Percentiles rank a stretch among this genome's conserved stretches.
Conservation (phyloP, 2,329 filamentous ascomycete species). For the Arthrobotrys conoides region DNA sequence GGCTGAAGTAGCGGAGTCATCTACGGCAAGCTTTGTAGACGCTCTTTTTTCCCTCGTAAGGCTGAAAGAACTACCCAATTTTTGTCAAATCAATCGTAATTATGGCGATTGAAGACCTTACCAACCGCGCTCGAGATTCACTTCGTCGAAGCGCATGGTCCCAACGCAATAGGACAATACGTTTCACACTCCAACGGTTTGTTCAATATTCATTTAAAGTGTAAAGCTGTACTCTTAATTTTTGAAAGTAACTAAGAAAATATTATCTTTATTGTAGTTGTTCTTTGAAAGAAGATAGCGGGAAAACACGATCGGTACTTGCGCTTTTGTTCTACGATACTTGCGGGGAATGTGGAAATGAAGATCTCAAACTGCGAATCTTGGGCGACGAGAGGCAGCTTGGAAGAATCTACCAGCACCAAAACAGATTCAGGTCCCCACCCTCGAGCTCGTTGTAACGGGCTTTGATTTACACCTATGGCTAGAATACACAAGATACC, state of each 20-base stretch:
- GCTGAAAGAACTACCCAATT: slow-evolving; percentile 11
- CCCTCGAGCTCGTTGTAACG: too few relatives aligned
- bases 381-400: slow-evolving; percentile 22
- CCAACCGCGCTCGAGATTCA: slow-evolving; percentile 7
- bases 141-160: neutral
- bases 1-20: slow-evolving; percentile 20
- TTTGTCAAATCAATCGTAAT: slow-evolving; percentile 11
- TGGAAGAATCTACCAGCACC: neutral
- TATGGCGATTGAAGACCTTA: slow-evolving; percentile 8
- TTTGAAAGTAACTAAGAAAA: neutral
- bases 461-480: too few relatives aligned
- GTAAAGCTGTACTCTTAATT: neutral
- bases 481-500: too few relatives aligned
- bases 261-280: slow-evolving; percentile 30
- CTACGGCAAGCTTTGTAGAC: slow-evolving; percentile 43
- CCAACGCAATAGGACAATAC: slow-evolving; percentile 6
- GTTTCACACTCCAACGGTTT: slow-evolving; percentile 42
- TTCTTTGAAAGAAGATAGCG: slow-evolving; percentile 29
- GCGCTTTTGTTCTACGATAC: slow-evolving; percentile 32
- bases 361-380: slow-evolving; percentile 35
- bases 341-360: slow-evolving; percentile 37
- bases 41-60: slow-evolving; percentile 18
- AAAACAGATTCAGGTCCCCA: neutral
- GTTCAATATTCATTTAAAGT: neutral
- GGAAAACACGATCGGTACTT: slow-evolving; percentile 13